phyloP scores from a whole-genome alignment of 805 yeast species.

The Barnettozyma sp. region DNA sequence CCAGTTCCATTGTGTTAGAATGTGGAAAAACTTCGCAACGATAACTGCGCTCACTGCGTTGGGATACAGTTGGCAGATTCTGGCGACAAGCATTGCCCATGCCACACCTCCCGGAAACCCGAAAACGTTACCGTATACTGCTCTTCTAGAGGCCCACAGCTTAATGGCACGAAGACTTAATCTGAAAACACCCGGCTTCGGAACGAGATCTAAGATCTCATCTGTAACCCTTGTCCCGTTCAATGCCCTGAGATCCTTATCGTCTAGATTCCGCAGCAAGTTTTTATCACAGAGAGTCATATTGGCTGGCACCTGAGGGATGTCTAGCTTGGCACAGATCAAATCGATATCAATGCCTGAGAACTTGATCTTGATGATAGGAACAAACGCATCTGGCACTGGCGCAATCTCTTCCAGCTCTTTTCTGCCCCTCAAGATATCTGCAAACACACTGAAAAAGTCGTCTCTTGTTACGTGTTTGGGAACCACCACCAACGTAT shows the following conservation, averaged over 20 bases:
- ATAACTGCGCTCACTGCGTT: constrained; percentile 92
- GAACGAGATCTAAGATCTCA: constrained; percentile 82
- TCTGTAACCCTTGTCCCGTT: constrained; percentile 98
- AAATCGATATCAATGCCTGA: constrained; percentile 91
- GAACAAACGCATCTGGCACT: constrained; percentile 97
- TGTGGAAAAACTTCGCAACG: constrained; percentile 82
- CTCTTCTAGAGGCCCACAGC: constrained; percentile 94
- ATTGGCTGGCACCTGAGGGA: constrained; percentile 74
- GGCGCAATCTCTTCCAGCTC: constrained; percentile 88
- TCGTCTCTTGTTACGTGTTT: constrained; percentile 89
- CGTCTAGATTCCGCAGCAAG: constrained; percentile 80
- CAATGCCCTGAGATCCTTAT: constrained; percentile 78
- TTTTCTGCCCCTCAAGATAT: constrained; percentile 58
- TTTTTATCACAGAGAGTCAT: constrained; percentile 80
- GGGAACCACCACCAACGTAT: constrained; percentile 93
- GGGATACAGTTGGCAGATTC: constrained; percentile 94
- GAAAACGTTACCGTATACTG: constrained; percentile 87
- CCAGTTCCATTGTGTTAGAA: constrained; percentile 91
- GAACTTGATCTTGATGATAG: constrained; percentile 84
- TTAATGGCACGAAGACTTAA: constrained; percentile 90
- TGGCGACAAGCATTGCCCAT: constrained; percentile 99
- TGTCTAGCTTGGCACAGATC: constrained; percentile 73
- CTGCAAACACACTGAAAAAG: constrained; percentile 76
- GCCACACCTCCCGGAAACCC: constrained; percentile 99
- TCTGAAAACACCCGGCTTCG: constrained; percentile 87